Evolutionary conservation across 2,329 filamentous ascomycete genomes (phyloP).

Genomic region (Amauroascus verrucosus): DNA sequence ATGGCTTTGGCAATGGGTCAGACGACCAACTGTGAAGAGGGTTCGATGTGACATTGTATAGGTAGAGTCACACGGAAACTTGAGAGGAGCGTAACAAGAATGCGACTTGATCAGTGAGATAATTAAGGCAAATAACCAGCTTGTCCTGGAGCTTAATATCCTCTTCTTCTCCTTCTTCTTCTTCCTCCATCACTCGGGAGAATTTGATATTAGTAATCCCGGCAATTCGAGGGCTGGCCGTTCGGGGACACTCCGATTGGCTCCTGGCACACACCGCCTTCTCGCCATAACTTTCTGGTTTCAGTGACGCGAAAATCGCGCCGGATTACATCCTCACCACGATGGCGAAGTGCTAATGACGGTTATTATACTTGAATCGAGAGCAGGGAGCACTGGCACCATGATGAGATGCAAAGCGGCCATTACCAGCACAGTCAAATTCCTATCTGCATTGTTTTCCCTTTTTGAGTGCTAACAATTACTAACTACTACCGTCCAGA

Average conservation of each 20-base stretch:
- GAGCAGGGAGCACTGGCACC: too few species aligned
- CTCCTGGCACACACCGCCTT: not conserved
- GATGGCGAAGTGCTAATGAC: too few species aligned
- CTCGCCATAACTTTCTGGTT: not conserved
- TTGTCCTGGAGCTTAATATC: not conserved
- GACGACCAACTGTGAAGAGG: constrained; percentile 20
- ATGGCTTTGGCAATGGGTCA: constrained; percentile 18
- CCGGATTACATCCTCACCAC: too few species aligned
- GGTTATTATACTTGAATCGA: too few species aligned
- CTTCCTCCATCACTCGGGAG: not conserved
- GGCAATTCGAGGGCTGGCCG: not conserved
- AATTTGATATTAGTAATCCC: not conserved
- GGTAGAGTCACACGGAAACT: not conserved
- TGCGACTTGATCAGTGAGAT: not conserved
- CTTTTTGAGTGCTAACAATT: too few species aligned
- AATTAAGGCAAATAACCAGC: not conserved
- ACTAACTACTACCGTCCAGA: too few species aligned
- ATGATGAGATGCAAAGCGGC: too few species aligned
- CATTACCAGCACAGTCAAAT: too few species aligned
- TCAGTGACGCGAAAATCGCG: too few species aligned
- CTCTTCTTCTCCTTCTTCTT: not conserved
- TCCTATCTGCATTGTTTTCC: too few species aligned
- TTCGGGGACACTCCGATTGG: constrained; percentile 1
- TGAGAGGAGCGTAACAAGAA: too few species aligned
- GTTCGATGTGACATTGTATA: constrained; percentile 25